These are phyloP conservation scores for Colletotrichum filicis DNA, from an alignment of 2,329 filamentous ascomycete genomes.

Conservation along the genomic window DNA sequence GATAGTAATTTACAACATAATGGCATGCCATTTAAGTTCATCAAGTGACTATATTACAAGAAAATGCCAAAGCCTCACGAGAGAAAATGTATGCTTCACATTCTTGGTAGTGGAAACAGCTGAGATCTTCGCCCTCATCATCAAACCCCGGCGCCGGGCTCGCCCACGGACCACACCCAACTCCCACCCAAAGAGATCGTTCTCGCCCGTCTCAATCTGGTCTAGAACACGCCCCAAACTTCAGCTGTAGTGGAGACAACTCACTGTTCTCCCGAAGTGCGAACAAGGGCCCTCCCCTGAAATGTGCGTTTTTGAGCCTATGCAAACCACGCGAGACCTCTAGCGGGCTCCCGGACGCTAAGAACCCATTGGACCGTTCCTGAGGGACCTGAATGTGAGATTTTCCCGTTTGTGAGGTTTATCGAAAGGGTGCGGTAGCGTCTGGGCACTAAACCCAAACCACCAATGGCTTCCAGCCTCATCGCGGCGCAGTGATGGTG, in stretches of 20 bases:
- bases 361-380: conserved; percentile 10
- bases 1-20: too few relatives aligned
- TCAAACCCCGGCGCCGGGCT: neutral
- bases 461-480: conserved; percentile 4
- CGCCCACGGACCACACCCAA: conserved; percentile 13
- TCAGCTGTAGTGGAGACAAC: conserved; percentile 13
- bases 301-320: neutral
- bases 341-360: conserved; percentile 2
- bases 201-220: neutral
- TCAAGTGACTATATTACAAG: neutral
- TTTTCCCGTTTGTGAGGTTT: neutral
- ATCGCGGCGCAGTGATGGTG: conserved; percentile 18
- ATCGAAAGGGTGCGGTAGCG: neutral
- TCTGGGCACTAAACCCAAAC: conserved; percentile 1
- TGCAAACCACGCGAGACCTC: neutral
- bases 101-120: neutral
- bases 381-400: neutral
- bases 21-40: neutral
- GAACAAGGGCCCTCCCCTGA: conserved; percentile 19
- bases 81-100: neutral
- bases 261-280: neutral
- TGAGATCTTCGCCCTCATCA: neutral
- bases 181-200: neutral
- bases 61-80: neutral
- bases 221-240: conserved; percentile 12